Evolutionary conservation across 345 rosid species (phyloP), one percentile per base, ranked within the genome.

Genomic region (Ceriops zippeliana): DNA sequence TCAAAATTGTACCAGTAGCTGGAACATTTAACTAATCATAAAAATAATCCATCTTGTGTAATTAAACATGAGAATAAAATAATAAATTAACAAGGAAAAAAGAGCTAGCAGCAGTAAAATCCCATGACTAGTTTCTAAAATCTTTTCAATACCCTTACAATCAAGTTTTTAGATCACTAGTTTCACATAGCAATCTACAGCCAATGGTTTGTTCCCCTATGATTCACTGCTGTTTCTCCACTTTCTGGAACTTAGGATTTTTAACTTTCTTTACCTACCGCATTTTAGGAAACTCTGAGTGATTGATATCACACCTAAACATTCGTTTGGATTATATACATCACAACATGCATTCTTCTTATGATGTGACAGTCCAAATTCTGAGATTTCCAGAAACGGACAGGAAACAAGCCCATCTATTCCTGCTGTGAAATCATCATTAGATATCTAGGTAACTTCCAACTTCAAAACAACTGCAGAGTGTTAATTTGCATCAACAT

Each of bases 1-100:
- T 91, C 92, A 31, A 95, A 81, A 70, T 91, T 83, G 89, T 95
- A 91, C 88, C 81, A 88, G 78, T 91, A 95, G 79, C 99, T 95
- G 88, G 70, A 81, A 61, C 30, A 63, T 38, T 10, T 30, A 20
- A 38, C n/a, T 51, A 15, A 57, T 58, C 49, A 72, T 19, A 30
- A 56, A 56, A 56, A 42, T 13, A 56, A 3, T 56, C 30, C 28
- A 56, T 56, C 11, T 56, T 56, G 59, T 6, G 27, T 56, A 63
- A n/a, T 57, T n/a, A 20, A 6, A 19, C 21, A 13, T 24, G 1
- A 35, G 30, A 21, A 3, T 37, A 62, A 13, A 38, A n/a, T 46
- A 54, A 62, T 27, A 26, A 22, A 47, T 3, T n/a, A 20, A 6
- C 20, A 34, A 17, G 62, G 35, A 6, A n/a, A 19, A 24, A 13